These are phyloP conservation scores for Adenanthera pavonina DNA, from an alignment of 306 rosid species.

Conservation along the genomic window DNA sequence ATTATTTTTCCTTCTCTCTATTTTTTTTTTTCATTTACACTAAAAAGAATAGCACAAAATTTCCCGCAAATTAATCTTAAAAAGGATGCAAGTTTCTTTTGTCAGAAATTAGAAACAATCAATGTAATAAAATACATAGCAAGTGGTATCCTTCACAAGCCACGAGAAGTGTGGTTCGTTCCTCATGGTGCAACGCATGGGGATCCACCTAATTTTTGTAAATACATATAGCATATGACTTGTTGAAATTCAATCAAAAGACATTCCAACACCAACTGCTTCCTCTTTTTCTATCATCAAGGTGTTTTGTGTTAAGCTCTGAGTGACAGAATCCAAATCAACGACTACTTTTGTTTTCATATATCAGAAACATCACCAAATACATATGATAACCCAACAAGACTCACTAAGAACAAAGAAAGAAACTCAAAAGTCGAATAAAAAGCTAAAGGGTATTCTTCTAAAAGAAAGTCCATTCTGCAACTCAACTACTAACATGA, in stretches of 20 bases:
- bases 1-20: not conserved
- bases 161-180: too few species aligned
- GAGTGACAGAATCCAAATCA: not conserved
- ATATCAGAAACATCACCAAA: not conserved
- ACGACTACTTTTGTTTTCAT: not conserved
- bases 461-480: not conserved
- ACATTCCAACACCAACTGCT: not conserved
- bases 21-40: not conserved
- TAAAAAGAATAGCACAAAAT: conserved; percentile 13
- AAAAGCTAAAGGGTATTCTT: not conserved
- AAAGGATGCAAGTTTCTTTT: not conserved
- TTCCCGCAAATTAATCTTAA: not conserved
- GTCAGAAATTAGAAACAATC: not conserved
- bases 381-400: not conserved
- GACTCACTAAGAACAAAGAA: not conserved
- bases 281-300: not conserved
- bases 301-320: not conserved
- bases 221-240: not conserved
- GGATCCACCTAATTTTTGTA: not conserved
- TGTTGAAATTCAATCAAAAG: not conserved
- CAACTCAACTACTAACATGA: not conserved
- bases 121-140: too few species aligned
- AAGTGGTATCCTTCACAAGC: too few species aligned
- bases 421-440: not conserved
- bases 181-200: too few species aligned